Percentiles rank a stretch among this genome's conserved stretches.
phyloP scores from a whole-genome alignment of 1,284 basidiomycete genomes.

The Ustilago sp. region DNA sequence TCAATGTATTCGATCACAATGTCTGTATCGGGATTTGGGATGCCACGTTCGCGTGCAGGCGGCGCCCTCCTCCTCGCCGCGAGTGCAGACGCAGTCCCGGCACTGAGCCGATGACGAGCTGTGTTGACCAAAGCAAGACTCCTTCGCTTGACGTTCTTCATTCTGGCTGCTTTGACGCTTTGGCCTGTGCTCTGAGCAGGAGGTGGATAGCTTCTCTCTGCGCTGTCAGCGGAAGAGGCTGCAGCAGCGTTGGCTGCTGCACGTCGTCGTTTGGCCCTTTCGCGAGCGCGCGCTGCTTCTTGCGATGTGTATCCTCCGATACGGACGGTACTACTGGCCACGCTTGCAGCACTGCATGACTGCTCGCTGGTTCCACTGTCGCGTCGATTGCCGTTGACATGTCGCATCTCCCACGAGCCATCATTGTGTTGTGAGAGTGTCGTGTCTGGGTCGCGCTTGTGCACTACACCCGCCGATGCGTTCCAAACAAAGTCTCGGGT shows the following conservation, averaged over 20 bases:
- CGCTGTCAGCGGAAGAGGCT: neutral
- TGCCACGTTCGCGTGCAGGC: conserved; percentile 2
- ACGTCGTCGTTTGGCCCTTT: conserved; percentile 18
- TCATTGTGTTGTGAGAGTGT: neutral
- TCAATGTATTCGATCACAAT: conserved; percentile 30
- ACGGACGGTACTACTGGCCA: conserved; percentile 35
- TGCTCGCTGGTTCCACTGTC: conserved; percentile 27
- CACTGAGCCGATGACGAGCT: conserved; percentile 28
- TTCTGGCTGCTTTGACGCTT: conserved; percentile 14
- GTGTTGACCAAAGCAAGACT: conserved; percentile 40
- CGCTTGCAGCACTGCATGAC: conserved; percentile 24
- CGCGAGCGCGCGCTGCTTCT: conserved; percentile 39
- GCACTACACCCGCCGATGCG: conserved; percentile 19
- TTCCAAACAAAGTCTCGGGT: conserved; percentile 41
- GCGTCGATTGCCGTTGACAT: conserved; percentile 9
- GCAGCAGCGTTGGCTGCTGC: conserved; percentile 5
- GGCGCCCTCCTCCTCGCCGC: conserved; percentile 24
- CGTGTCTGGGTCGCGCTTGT: conserved; percentile 19
- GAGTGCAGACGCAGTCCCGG: conserved; percentile 31
- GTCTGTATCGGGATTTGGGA: conserved; percentile 17
- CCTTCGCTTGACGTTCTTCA: conserved; percentile 26
- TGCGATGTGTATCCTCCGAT: conserved; percentile 40
- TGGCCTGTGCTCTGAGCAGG: conserved; percentile 32
- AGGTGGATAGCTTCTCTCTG: conserved; percentile 20
- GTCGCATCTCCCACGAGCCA: conserved; percentile 15